phyloP scores from a whole-genome alignment of 1,284 basidiomycete species.

The Papiliotrema flavescens region DNA sequence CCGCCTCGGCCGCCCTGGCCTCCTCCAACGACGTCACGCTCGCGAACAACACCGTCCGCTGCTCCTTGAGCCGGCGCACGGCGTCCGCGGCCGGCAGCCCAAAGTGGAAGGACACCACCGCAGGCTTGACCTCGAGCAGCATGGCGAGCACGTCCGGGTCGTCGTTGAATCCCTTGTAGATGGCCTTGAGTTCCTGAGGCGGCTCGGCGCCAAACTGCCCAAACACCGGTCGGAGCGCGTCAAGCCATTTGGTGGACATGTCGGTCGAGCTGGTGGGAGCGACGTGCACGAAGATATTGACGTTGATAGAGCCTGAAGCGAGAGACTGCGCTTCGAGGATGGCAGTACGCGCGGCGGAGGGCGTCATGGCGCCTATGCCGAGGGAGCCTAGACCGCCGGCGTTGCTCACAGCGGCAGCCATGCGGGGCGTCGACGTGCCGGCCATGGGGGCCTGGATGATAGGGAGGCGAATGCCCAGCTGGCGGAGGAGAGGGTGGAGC shows the following conservation, averaged over 20 bases:
- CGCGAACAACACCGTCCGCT: conserved; percentile 24
- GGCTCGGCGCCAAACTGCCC: conserved; percentile 13
- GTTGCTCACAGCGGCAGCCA: conserved; percentile 42
- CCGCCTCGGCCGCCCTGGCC: conserved; percentile 18
- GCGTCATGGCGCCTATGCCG: conserved; percentile 27
- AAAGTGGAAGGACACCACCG: conserved; percentile 41
- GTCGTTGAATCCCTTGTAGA: conserved; percentile 31
- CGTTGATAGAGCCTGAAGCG: conserved; percentile 30
- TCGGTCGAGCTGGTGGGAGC: conserved; percentile 7
- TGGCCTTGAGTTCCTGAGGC: conserved; percentile 21
- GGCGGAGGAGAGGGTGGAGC: conserved; percentile 5
- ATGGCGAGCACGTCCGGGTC: conserved; percentile 28
- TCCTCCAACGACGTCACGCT: conserved; percentile 33
- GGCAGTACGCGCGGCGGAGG: conserved; percentile 17
- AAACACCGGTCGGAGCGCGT: conserved; percentile 21
- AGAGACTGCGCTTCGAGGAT: conserved; percentile 24
- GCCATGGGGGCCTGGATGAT: conserved; percentile 46
- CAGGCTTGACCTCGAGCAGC: conserved; percentile 26
- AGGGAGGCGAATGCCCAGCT: conserved; percentile 26
- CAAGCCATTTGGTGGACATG: conserved; percentile 21
- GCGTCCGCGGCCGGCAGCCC: conserved; percentile 23
- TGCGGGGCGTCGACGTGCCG: conserved; percentile 32
- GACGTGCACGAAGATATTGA: conserved; percentile 38
- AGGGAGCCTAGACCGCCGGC: conserved; percentile 39
- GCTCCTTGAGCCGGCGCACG: conserved; percentile 18